Percentiles rank a stretch among this genome's conserved stretches.
phyloP scores from a whole-genome alignment of 2,329 filamentous ascomycete species.

The Paecilomyces variotii region DNA sequence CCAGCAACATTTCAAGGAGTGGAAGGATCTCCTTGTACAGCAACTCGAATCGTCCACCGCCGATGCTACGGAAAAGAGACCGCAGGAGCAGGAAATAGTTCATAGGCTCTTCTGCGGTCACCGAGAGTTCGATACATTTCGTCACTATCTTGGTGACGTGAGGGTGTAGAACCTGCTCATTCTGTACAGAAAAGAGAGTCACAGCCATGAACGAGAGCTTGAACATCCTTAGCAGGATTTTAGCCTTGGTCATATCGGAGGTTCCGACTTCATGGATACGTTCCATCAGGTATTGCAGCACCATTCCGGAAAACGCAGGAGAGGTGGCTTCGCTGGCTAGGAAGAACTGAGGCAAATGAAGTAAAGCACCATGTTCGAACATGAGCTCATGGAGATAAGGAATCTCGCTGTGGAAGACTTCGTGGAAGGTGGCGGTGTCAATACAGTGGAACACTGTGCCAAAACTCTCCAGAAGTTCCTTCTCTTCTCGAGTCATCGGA shows the following conservation, averaged over 20 bases:
- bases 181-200: constrained; percentile 86
- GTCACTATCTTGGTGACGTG: constrained; percentile 97
- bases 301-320: constrained; percentile 95
- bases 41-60: constrained; percentile 93
- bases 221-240: constrained; percentile 86
- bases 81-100: constrained; percentile 94
- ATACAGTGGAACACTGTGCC: constrained; percentile 98
- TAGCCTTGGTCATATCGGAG: constrained; percentile 82
- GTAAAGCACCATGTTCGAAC: constrained; percentile 86
- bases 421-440: constrained; percentile 95
- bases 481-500: constrained; percentile 90
- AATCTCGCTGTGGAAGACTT: constrained; percentile 97
- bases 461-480: constrained; percentile 93
- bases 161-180: constrained; percentile 89
- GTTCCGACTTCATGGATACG: constrained; percentile 92
- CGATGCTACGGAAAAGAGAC: constrained; percentile 91
- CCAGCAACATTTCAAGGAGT: constrained; percentile 90
- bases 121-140: constrained; percentile 91
- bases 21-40: constrained; percentile 97
- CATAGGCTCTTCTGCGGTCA: constrained; percentile 92
- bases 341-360: constrained; percentile 97
- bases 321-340: constrained; percentile 97
- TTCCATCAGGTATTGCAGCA: constrained; percentile 94
- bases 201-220: constrained; percentile 99
- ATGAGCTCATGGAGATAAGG: constrained; percentile 95